phyloP scores from a whole-genome alignment of 805 yeast genomes.

The Pichia scutulata region DNA sequence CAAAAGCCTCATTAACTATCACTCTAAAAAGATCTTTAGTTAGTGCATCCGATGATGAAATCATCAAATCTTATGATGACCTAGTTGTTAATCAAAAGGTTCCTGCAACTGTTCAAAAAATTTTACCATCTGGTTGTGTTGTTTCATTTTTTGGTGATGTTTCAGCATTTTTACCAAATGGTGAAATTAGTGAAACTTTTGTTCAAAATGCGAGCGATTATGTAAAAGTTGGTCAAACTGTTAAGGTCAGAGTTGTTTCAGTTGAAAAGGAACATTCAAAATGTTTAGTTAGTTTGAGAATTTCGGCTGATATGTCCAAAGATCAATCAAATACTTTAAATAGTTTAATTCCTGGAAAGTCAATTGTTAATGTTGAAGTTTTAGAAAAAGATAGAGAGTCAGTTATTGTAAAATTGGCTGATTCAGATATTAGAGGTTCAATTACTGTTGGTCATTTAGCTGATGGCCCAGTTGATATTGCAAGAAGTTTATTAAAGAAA shows the following conservation, averaged over 20 bases:
- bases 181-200: conserved; percentile 85
- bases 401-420: conserved; percentile 52
- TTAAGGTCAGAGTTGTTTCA: conserved; percentile 55
- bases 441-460: conserved; percentile 67
- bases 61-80: conserved; percentile 33
- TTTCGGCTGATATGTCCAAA: conserved; percentile 44
- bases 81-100: conserved; percentile 43
- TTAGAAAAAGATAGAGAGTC: conserved; percentile 73
- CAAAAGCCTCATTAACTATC: conserved; percentile 42
- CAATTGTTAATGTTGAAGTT: conserved; percentile 51
- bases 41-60: conserved; percentile 49
- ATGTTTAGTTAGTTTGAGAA: conserved; percentile 67
- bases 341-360: conserved; percentile 49
- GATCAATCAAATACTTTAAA: conserved; percentile 40
- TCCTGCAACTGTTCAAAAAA: conserved; percentile 64
- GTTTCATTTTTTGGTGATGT: conserved; percentile 76
- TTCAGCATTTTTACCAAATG: conserved; percentile 74
- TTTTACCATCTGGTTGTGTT: conserved; percentile 72
- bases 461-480: conserved; percentile 68
- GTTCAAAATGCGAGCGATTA: conserved; percentile 72
- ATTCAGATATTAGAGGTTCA: conserved; percentile 55
- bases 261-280: conserved; percentile 47
- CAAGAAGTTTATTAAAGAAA: conserved; percentile 57
- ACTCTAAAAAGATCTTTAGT: conserved; percentile 84
- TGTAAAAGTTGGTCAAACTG: conserved; percentile 77